Percentiles rank a stretch among this genome's conserved stretches.
Conservation (phyloP, 2,329 filamentous ascomycete genomes). For the Knoxdaviesia proteae region DNA sequence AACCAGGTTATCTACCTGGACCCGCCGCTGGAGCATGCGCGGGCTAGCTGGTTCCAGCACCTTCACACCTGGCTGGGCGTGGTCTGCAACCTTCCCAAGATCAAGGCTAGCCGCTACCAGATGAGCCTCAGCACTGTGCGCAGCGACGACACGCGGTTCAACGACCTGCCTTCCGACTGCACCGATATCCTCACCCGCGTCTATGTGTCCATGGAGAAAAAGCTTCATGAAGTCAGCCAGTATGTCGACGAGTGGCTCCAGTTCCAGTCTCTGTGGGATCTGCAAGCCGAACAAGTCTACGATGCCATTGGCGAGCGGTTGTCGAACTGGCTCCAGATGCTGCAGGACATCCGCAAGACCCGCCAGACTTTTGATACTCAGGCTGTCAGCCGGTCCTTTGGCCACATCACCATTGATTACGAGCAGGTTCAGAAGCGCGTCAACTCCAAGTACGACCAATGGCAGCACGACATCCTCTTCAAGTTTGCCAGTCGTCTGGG, state of each 20-base stretch:
- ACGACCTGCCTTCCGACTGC: slow-evolving; percentile 66
- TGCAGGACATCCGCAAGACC: slow-evolving; percentile 94
- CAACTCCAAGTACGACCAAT: slow-evolving; percentile 97
- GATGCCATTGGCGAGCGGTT: slow-evolving; percentile 80
- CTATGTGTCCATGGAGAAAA: slow-evolving; percentile 66
- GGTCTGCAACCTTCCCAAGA: slow-evolving; percentile 78
- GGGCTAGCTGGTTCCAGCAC: slow-evolving; percentile 83
- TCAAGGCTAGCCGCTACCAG: slow-evolving; percentile 89
- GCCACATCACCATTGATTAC: slow-evolving; percentile 88
- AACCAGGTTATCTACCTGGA: slow-evolving; percentile 96
- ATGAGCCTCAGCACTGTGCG: slow-evolving; percentile 54
- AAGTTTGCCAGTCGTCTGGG: slow-evolving; percentile 85
- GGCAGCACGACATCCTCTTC: slow-evolving; percentile 90
- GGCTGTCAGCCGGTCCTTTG: slow-evolving; percentile 79
- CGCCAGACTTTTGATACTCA: slow-evolving; percentile 94
- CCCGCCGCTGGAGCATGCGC: slow-evolving; percentile 75
- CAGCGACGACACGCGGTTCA: slow-evolving; percentile 53
- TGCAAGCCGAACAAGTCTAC: slow-evolving; percentile 90
- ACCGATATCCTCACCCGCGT: slow-evolving; percentile 60
- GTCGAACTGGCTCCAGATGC: slow-evolving; percentile 76
- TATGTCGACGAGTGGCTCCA: slow-evolving; percentile 98
- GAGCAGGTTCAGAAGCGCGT: slow-evolving; percentile 98
- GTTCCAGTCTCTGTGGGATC: slow-evolving; percentile 95
- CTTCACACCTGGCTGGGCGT: slow-evolving; percentile 85
- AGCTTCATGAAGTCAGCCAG: slow-evolving; percentile 54